Evolutionary conservation across 2,329 filamentous ascomycete genomes (phyloP).

Genomic region (Aureobasidium sp.): DNA sequence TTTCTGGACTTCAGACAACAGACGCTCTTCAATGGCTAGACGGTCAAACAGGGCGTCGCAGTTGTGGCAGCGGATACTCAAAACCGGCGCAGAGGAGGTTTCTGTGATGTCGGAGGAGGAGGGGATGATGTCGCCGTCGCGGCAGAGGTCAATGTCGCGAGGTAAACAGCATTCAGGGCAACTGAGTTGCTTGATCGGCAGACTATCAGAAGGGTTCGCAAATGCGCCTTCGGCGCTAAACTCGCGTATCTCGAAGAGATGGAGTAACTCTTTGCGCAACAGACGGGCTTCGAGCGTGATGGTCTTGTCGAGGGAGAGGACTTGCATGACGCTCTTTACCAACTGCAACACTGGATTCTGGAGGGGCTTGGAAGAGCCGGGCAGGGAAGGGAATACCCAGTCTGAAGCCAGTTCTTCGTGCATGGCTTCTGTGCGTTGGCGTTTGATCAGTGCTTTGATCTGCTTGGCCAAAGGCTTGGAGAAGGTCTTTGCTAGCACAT

Average conservation of each 20-base stretch:
- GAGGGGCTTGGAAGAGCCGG: constrained; percentile 58
- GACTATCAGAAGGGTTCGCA: constrained; percentile 69
- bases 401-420: constrained; percentile 83
- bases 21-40: constrained; percentile 73
- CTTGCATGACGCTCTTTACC: constrained; percentile 88
- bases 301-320: constrained; percentile 82
- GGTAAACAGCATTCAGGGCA: constrained; percentile 88
- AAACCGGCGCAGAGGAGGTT: background rate
- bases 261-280: constrained; percentile 79
- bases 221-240: constrained; percentile 87
- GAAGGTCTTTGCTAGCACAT: constrained; percentile 72
- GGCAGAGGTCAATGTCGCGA: constrained; percentile 84
- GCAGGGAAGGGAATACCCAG: constrained; percentile 76
- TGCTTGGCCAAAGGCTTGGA: constrained; percentile 88
- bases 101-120: constrained; percentile 2
- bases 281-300: constrained; percentile 82
- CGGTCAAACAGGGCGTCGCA: constrained; percentile 71
- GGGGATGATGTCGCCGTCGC: constrained; percentile 74
- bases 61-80: constrained; percentile 52
- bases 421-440: constrained; percentile 80
- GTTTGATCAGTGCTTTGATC: constrained; percentile 70
- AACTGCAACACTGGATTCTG: constrained; percentile 79
- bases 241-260: constrained; percentile 88
- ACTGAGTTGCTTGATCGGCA: constrained; percentile 68
- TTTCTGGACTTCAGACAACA: constrained; percentile 70